Evolutionary conservation across 176 grass and related monocot genomes (phyloP).

Genomic region (Carex kokanica): DNA sequence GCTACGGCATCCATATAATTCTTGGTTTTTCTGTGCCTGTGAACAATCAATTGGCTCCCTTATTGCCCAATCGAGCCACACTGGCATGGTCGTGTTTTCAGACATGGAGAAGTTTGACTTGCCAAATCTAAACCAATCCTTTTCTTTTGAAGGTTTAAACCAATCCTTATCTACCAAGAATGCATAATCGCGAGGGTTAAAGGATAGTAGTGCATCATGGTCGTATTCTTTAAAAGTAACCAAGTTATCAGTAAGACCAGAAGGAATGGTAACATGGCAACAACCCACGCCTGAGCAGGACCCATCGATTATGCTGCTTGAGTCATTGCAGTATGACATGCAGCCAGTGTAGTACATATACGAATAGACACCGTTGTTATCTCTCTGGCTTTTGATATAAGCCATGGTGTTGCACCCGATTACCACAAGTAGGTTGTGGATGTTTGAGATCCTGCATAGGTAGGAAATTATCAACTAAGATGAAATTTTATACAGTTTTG

Average conservation of each 20-base stretch:
- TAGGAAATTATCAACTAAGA: background rate
- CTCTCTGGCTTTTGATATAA: constrained; percentile 34
- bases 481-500: background rate
- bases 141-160: constrained; percentile 14
- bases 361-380: constrained; percentile 26
- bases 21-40: background rate
- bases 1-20: constrained; percentile 30
- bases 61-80: constrained; percentile 72
- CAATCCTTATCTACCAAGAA: constrained; percentile 45
- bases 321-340: background rate
- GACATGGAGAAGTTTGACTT: constrained; percentile 37
- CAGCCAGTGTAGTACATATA: constrained; percentile 42
- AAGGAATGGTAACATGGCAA: constrained; percentile 56
- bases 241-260: constrained; percentile 33
- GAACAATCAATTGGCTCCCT: constrained; percentile 30
- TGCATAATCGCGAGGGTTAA: constrained; percentile 48
- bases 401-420: constrained; percentile 69
- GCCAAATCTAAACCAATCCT: constrained; percentile 26
- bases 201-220: constrained; percentile 9
- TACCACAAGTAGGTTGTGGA: constrained; percentile 57
- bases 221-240: constrained; percentile 25
- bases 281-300: constrained; percentile 67
- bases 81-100: constrained; percentile 25
- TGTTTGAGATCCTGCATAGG: constrained; percentile 42
- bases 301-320: constrained; percentile 29